These are phyloP conservation scores for Penstemon barbatus DNA, from an alignment of 257 asterid species.

Conservation along the genomic window DNA sequence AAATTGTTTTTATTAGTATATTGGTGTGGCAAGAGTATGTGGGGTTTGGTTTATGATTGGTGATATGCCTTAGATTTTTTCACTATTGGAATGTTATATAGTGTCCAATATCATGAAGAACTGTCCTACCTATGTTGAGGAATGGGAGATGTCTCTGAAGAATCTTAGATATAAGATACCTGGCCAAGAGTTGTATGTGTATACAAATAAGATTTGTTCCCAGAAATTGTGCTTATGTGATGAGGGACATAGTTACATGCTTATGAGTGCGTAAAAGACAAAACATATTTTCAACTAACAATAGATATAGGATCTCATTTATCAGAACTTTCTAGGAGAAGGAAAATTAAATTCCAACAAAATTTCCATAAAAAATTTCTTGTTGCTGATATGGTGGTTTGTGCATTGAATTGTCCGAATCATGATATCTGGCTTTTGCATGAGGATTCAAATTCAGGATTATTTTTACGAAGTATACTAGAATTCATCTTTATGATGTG, in stretches of 20 bases:
- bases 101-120: slow-evolving; percentile 4
- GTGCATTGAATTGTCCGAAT: neutral
- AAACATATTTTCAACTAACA: neutral
- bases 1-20: neutral
- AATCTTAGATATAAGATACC: neutral
- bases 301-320: neutral
- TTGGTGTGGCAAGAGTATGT: slow-evolving; percentile 7
- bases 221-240: neutral
- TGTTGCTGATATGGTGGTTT: slow-evolving; percentile 9
- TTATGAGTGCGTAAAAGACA: neutral
- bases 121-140: no score
- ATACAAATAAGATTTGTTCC: neutral
- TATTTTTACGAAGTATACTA: slow-evolving; percentile 1
- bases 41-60: neutral
- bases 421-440: neutral
- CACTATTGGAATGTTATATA: neutral
- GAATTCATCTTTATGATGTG: slow-evolving; percentile 9
- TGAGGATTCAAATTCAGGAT: neutral
- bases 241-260: neutral
- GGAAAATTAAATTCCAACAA: neutral
- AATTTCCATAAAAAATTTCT: neutral
- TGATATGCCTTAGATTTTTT: neutral
- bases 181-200: neutral
- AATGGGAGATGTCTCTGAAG: neutral
- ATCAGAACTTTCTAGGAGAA: neutral